A percentile compares a stretch with the other conserved stretches of the same genome.
phyloP scores from a whole-genome alignment of 192 early-diverging fungal species.

The Phycomyces blakesleeanus region DNA sequence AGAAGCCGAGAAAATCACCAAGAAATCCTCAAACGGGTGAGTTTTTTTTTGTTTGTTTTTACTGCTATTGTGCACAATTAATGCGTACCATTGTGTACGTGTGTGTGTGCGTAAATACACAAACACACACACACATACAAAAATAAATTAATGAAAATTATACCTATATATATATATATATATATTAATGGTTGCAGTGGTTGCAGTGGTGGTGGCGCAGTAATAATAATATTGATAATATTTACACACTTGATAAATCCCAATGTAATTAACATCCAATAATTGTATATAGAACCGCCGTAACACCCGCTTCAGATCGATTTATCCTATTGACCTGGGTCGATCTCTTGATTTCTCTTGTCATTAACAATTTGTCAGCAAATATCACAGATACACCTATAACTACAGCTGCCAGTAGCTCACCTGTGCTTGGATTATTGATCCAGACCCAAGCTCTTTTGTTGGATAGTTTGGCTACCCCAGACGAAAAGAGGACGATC shows the following conservation, averaged over 20 bases:
- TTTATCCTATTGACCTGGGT: constrained; percentile 67
- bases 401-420: constrained; percentile 22
- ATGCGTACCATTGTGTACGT: too few species aligned
- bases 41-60: too few species aligned
- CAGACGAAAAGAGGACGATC: constrained; percentile 46
- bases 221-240: background rate
- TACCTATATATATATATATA: too few species aligned
- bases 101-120: too few species aligned
- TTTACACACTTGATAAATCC: background rate
- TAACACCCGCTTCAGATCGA: constrained; percentile 52
- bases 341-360: constrained; percentile 42
- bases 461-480: constrained; percentile 48
- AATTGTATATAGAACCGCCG: constrained; percentile 24
- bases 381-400: too few species aligned
- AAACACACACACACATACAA: too few species aligned
- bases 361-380: constrained; percentile 21
- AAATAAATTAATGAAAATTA: too few species aligned
- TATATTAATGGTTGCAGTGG: too few species aligned
- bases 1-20: constrained; percentile 43
- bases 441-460: constrained; percentile 46
- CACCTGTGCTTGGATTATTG: constrained; percentile 29
- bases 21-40: constrained; percentile 46
- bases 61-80: too few species aligned
- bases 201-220: constrained; percentile 1
- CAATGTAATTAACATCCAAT: background rate